Base-by-base conservation (phyloP, 1,139 yeast species). In the Debaryomyces coudertii region DNA sequence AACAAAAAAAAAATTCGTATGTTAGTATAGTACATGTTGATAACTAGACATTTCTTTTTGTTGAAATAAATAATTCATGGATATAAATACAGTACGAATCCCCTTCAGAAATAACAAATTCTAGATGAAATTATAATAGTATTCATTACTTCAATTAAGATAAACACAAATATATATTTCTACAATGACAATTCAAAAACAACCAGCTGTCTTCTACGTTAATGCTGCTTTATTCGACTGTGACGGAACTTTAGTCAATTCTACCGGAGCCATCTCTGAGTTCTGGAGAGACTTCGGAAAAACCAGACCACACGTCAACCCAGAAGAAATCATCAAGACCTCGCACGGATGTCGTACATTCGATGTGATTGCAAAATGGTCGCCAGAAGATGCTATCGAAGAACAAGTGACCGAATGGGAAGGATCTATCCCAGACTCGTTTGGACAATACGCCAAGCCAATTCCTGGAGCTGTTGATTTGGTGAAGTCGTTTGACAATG, bases 291-390 rank as follows among this genome's bases (percentile, higher is more conserved):
- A 82, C 53, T 81, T 85, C 61, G 89, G 87, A 53, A 72, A 80
- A 63, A 78, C 81, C 56, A 78, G 86, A 68, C 85, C 89, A 47
- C 83, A 80, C 58, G 85, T 86, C 50, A 82, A 84, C 68, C 82
- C 89, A 18, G 83, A 82, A 47, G 82, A 81, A 57, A 82, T 88
- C 49, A 83, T 86, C 63, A 77, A 82, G 66, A 82, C 87, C 40
- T 81, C 89, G 25, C 96, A 88, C 65, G 96, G 96, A 38, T 83
- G 89, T 65, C 80, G 96, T 69, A 87, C 95, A 14, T 79, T 80
- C 55, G 96, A 88, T 63, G 87, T 87, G 35, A 79, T 87, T 61
- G 81, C 81, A 51, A 80, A 79, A 65, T 83, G 85, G 79, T 83
- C 88, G 55, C 92, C 93, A 48, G 85, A 83, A 63, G 83, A 81